phyloP scores from a whole-genome alignment of 2,329 filamentous ascomycete species.

The Curvularia spicifera region DNA sequence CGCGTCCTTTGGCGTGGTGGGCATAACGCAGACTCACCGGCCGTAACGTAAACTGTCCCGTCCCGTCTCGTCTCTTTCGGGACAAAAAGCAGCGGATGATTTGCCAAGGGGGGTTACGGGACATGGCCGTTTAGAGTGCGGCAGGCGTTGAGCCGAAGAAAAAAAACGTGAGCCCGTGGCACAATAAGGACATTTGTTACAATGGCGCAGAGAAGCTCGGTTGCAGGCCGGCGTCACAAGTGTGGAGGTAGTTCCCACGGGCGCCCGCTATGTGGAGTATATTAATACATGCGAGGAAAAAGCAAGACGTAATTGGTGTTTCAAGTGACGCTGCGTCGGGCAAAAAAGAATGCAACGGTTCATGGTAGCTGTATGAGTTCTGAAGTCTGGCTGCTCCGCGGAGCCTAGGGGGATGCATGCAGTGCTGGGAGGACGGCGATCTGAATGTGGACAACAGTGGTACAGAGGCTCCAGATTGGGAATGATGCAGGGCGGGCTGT shows the following conservation, averaged over 20 bases:
- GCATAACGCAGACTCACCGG: background rate
- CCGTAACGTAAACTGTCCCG: background rate
- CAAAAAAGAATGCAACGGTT: background rate
- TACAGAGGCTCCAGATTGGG: conserved; percentile 4
- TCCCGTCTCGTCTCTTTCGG: background rate
- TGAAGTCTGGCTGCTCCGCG: background rate
- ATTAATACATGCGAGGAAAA: background rate
- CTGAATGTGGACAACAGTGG: background rate
- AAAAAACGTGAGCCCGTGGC: background rate
- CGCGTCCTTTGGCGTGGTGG: background rate
- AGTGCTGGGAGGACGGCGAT: background rate
- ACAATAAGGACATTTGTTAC: background rate
- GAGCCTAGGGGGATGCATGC: background rate
- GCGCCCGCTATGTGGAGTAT: background rate
- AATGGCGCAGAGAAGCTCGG: background rate
- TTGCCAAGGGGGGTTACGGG: background rate
- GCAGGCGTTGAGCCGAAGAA: background rate
- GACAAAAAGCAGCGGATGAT: background rate
- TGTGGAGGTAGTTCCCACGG: background rate
- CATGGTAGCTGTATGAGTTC: background rate
- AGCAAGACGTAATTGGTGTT: background rate
- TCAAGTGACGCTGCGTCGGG: background rate
- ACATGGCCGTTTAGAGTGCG: background rate
- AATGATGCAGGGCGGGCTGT: conserved; percentile 1
- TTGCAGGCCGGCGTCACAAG: background rate